These are phyloP conservation scores for Suhomyces coccinellae DNA, from an alignment of 1,139 yeast genomes.

Conservation along the genomic window DNA sequence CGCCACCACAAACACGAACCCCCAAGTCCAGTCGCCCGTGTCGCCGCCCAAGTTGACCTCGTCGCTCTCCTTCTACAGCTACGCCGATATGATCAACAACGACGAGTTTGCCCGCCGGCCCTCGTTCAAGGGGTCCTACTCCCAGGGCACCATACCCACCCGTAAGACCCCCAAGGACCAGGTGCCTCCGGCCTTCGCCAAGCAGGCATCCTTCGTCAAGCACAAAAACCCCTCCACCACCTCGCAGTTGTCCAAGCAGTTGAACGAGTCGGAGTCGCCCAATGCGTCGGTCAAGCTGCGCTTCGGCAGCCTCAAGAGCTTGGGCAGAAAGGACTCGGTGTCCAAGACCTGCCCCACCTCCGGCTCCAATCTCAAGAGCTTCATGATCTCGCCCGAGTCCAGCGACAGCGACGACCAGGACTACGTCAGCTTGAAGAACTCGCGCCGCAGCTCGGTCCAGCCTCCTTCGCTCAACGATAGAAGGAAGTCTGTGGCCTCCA, in stretches of 20 bases:
- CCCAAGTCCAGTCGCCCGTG: constrained; percentile 23
- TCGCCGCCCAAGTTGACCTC: constrained; percentile 43
- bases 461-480: constrained; percentile 6
- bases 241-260: constrained; percentile 23
- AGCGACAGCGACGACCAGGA: constrained; percentile 18
- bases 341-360: not conserved
- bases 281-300: constrained; percentile 6
- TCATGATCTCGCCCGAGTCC: constrained; percentile 26
- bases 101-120: constrained; percentile 66
- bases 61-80: constrained; percentile 67
- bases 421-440: constrained; percentile 7
- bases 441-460: constrained; percentile 6
- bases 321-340: constrained; percentile 5
- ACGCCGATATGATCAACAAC: constrained; percentile 73
- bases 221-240: constrained; percentile 16
- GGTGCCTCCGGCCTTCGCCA: constrained; percentile 9
- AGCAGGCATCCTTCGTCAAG: constrained; percentile 15
- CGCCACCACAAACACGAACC: constrained; percentile 10
- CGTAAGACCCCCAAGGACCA: constrained; percentile 6
- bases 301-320: constrained; percentile 11
- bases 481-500: constrained; percentile 17
- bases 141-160: constrained; percentile 34
- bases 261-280: constrained; percentile 11
- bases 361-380: constrained; percentile 6
- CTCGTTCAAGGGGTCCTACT: constrained; percentile 38